These are phyloP conservation scores for Penicillium aurantiogriseum DNA, from an alignment of 2,329 filamentous ascomycete species.

Conservation along the genomic window DNA sequence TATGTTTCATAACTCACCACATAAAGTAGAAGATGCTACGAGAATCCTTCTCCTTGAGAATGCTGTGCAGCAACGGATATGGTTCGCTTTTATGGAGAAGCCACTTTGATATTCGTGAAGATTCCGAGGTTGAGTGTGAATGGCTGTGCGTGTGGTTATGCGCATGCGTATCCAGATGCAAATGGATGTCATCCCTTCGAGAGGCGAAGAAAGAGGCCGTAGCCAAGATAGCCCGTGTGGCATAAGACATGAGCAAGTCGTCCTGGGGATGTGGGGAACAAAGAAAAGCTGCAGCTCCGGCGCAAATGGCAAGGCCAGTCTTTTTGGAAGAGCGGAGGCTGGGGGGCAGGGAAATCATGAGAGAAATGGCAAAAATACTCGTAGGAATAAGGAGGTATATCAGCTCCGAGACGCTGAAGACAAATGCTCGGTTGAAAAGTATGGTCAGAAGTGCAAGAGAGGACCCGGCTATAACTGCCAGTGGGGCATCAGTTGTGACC, in stretches of 20 bases:
- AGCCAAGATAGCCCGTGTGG: conserved; percentile 29
- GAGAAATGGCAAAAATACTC: conserved; percentile 28
- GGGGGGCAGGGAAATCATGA: conserved; percentile 26
- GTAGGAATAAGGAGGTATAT: conserved; percentile 25
- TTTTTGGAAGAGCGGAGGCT: conserved; percentile 33
- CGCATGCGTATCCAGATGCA: conserved; percentile 29
- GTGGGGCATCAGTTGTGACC: conserved; percentile 27
- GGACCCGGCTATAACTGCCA: conserved; percentile 31
- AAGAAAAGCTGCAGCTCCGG: conserved; percentile 29
- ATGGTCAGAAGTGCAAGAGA: conserved; percentile 25
- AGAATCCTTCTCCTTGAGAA: conserved; percentile 87
- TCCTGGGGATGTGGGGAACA: conserved; percentile 31
- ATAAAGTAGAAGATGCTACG: conserved; percentile 97
- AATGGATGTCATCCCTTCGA: conserved; percentile 33
- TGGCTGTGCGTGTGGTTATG: conserved; percentile 29
- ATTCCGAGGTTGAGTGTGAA: conserved; percentile 39
- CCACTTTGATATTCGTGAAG: conserved; percentile 69
- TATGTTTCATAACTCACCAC: conserved; percentile 56
- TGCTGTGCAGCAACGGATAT: conserved; percentile 78
- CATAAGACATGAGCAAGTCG: conserved; percentile 29
- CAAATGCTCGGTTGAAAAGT: conserved; percentile 23
- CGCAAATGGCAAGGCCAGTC: conserved; percentile 30
- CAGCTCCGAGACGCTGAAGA: conserved; percentile 24
- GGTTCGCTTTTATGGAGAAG: conserved; percentile 67
- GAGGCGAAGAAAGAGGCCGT: conserved; percentile 33